phyloP scores from a whole-genome alignment of 768 basidiomycete species.

The Mycena filopes region DNA sequence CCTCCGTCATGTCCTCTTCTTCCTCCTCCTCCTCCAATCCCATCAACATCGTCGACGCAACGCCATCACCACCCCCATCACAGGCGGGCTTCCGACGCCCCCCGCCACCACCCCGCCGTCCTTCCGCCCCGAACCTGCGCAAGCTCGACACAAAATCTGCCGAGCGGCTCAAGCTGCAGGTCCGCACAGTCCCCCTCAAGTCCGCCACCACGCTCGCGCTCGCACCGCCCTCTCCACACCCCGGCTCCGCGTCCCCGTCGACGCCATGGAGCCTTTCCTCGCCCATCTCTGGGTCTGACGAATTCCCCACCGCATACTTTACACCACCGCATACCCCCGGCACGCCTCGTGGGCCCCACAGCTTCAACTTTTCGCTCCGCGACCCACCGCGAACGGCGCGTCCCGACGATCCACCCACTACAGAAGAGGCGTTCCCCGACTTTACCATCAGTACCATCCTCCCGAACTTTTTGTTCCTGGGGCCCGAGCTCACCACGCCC shows the following conservation, averaged over 20 bases:
- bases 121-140: constrained; percentile 72
- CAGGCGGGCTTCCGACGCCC: constrained; percentile 64
- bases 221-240: constrained; percentile 54
- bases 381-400: constrained; percentile 31
- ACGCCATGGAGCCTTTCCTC: constrained; percentile 57
- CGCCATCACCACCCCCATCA: constrained; percentile 77
- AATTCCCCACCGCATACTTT: constrained; percentile 61
- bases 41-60: constrained; percentile 51
- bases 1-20: constrained; percentile 54
- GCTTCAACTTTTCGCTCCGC: constrained; percentile 44
- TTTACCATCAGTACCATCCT: constrained; percentile 93
- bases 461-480: constrained; percentile 90
- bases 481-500: constrained; percentile 81
- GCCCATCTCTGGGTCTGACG: constrained; percentile 43
- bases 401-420: constrained; percentile 65
- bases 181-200: constrained; percentile 67
- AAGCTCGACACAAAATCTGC: constrained; percentile 62
- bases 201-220: constrained; percentile 49
- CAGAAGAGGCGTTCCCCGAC: constrained; percentile 66
- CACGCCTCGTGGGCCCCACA: constrained; percentile 68
- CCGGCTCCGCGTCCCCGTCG: constrained; percentile 65
- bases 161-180: constrained; percentile 58
- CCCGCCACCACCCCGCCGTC: constrained; percentile 63
- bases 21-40: constrained; percentile 41
- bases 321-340: constrained; percentile 65